Base-by-base conservation (phyloP, 805 yeast genomes). In the Pichia pseudocactophila region DNA sequence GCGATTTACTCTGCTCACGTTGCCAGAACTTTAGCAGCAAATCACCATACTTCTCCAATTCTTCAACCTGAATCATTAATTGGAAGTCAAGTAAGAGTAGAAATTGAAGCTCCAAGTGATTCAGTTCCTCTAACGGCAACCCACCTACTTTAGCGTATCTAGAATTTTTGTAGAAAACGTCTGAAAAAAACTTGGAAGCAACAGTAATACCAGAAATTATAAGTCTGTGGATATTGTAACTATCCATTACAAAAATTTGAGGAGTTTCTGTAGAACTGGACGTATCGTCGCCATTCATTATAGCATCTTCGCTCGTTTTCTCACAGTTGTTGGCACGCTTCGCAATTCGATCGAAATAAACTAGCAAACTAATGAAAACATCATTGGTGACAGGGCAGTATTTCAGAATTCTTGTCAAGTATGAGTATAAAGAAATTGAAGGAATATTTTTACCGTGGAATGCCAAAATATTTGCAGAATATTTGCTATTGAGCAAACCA, bases 311-410 rank as follows among this genome's bases (percentile, higher is more conserved):
- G 28, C 36, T 46, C 36, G 33, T 37, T 39, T 16, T 37, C 39
- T 43, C 42, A 7, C 37, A 67, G 27, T 65, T 73, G 55, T 84
- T 82, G 34, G 92, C 87, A 48, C 85, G 73, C 56, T 85, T 85
- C 16, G 95, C 92, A 36, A 90, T 87, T 48, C 97, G 69, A 63
- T 92, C 99, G 65, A 92, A 88, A 61, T 92, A 92, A 26, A 92
- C 97, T 53, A 92, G 69, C 30, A 92, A 65, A 31, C 96, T 81
- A 37, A 92, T 66, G 61, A 89, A 92, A 28, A 92, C 97, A 59
- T 92, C 97, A 62, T 90, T 90, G 2, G 98, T 89, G n/a, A 92
- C 92, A 0, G 99, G 97, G 61, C 99, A 92, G 64, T 92, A 92
- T 63, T 90, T 90, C 59, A 90, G 75, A 25, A 92, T 90, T 57